These are phyloP conservation scores for Friedmanniomyces simplex DNA, from an alignment of 495 filamentous ascomycete species.

Conservation along the genomic window DNA sequence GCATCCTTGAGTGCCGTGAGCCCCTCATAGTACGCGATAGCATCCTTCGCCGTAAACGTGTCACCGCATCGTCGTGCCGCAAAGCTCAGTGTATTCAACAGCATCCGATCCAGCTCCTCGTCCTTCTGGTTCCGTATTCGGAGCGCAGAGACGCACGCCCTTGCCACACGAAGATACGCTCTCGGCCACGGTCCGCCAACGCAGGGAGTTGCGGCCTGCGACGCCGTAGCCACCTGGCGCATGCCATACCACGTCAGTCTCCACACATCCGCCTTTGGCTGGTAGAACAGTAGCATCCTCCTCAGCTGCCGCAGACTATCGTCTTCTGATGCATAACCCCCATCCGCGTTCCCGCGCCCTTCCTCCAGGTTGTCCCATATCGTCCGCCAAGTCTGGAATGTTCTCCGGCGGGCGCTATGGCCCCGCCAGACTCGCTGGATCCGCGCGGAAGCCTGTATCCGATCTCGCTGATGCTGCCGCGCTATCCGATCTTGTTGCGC, in stretches of 20 bases:
- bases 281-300: constrained; percentile 29
- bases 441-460: constrained; percentile 58
- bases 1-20: constrained; percentile 20
- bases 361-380: constrained; percentile 51
- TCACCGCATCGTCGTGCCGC: constrained; percentile 18
- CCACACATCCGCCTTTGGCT: constrained; percentile 24
- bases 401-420: constrained; percentile 49
- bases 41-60: constrained; percentile 19
- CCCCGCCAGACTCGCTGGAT: constrained; percentile 84
- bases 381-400: constrained; percentile 48
- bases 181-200: too few relatives aligned
- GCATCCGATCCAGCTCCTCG: neutral
- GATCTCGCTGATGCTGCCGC: constrained; percentile 73
- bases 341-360: constrained; percentile 10
- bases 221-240: constrained; percentile 27
- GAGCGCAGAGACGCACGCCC: too few relatives aligned
- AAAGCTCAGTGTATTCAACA: constrained; percentile 14
- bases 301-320: constrained; percentile 35
- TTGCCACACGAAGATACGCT: too few relatives aligned
- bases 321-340: constrained; percentile 39
- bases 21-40: constrained; percentile 27
- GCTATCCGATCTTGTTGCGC: constrained; percentile 74
- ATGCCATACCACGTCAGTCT: constrained; percentile 28
- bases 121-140: too few relatives aligned
- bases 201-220: constrained; percentile 2